Base-by-base conservation (phyloP, 2,329 filamentous ascomycete genomes). In the Cladosporium sp. region DNA sequence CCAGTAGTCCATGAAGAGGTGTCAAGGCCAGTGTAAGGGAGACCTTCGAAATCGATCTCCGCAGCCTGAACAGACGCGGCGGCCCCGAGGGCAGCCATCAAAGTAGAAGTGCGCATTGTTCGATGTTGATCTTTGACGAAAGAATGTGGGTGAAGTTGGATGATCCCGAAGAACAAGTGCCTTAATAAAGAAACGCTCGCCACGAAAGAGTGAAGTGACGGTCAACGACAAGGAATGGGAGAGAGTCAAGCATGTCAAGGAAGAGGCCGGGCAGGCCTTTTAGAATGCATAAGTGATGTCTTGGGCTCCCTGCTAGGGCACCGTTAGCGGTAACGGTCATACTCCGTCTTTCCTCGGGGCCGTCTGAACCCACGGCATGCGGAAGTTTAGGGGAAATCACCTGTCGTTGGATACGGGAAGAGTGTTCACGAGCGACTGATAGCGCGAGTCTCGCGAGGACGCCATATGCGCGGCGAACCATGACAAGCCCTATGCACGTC, bases 1-100 rank as follows among this genome's bases (percentile, higher is more conserved):
- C 61, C 60, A 24, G 52, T 55, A 1, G 54, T 56, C 61, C 61
- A 63, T 12, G 37, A 43, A 11, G 58, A 59, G 8, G 61, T 62
- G 41, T 63, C 56, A 3, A 63, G 51, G 12, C 60, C 61, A 41
- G 61, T 63, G 27, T 63, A 54, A 13, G 58, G 61, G n/a, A 62
- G 56, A 19, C 60, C 60, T 45, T 63, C 60, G 5, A 53, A 56
- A 27, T 63, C 59, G 45, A 63, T 61, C 7, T 52, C 50, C n/a
- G 47, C 56, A 22, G 53, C 53, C n/a, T 37, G n/a, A n/a, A 36
- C 37, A 17, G 37, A 15, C 17, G 41, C 13, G 9, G 45, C 45
- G 18, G 45, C 45, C 37, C 45, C 45, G n/a, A 48, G 38, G 27
- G 45, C 45, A n/a, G 45, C 45, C 7, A 48, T 20, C 9, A 48